phyloP scores from a whole-genome alignment of 176 grass and related monocot species.

The Juncus inflexus region DNA sequence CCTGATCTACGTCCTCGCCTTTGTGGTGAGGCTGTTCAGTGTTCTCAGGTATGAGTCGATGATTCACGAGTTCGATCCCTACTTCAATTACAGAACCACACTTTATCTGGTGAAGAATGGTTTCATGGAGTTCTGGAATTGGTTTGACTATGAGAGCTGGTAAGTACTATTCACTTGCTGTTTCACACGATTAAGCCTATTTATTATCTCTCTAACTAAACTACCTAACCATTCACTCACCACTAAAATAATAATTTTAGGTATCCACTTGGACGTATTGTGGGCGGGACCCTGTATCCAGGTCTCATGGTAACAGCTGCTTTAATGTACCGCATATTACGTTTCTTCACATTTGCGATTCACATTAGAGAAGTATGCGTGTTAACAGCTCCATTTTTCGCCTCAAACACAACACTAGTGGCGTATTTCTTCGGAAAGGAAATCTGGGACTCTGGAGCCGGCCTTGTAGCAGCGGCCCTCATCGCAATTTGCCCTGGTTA shows the following conservation, averaged over 20 bases:
- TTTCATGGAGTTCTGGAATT: slow-evolving; percentile 95
- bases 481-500: slow-evolving; percentile 93
- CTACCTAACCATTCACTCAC: neutral
- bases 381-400: slow-evolving; percentile 96
- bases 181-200: no score
- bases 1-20: slow-evolving; percentile 96
- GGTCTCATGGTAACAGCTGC: slow-evolving; percentile 96
- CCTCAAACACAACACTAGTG: slow-evolving; percentile 92
- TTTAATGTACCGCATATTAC: slow-evolving; percentile 70
- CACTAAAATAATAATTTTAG: slow-evolving; percentile 9
- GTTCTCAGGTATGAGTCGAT: slow-evolving; percentile 98
- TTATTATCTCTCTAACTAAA: no score
- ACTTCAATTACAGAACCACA: slow-evolving; percentile 99
- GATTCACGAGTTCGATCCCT: slow-evolving; percentile 99
- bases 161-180: neutral
- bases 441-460: slow-evolving; percentile 96
- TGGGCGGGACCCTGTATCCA: slow-evolving; percentile 87
- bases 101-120: slow-evolving; percentile 84
- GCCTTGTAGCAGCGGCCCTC: slow-evolving; percentile 70
- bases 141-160: slow-evolving; percentile 99
- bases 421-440: slow-evolving; percentile 97
- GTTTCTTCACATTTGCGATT: slow-evolving; percentile 66
- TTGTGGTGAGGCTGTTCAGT: slow-evolving; percentile 88
- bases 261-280: slow-evolving; percentile 91
- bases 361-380: slow-evolving; percentile 99